phyloP scores from a whole-genome alignment of 805 yeast species.

The Candida peoriensis region DNA sequence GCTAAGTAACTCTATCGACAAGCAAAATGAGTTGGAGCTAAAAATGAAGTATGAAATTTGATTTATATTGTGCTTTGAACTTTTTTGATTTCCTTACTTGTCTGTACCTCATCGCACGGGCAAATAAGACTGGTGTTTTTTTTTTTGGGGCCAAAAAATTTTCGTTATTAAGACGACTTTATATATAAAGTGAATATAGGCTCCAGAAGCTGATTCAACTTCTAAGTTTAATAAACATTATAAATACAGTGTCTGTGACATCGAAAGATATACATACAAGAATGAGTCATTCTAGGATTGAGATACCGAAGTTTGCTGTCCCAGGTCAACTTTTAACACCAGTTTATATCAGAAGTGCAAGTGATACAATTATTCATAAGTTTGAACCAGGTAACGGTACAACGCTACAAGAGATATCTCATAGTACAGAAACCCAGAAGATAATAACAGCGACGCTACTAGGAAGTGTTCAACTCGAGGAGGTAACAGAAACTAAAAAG shows the following conservation, averaged over 20 bases:
- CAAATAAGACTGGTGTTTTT: too few relatives aligned
- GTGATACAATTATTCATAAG: slow-evolving; percentile 31
- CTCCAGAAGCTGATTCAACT: too few relatives aligned
- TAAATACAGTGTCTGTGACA: too few relatives aligned
- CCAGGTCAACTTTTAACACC: slow-evolving; percentile 84
- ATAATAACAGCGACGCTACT: slow-evolving; percentile 54
- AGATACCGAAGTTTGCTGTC: slow-evolving; percentile 46
- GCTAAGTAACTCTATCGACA: not conserved
- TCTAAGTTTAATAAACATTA: too few relatives aligned
- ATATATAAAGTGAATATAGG: too few relatives aligned
- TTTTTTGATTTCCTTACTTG: too few relatives aligned
- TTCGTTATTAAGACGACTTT: too few relatives aligned
- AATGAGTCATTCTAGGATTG: slow-evolving; percentile 19
- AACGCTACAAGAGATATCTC: slow-evolving; percentile 39
- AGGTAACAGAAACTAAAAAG: slow-evolving; percentile 14
- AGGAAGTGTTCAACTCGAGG: slow-evolving; percentile 44
- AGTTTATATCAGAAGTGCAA: slow-evolving; percentile 33
- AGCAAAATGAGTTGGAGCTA: too few relatives aligned
- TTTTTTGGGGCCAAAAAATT: too few relatives aligned
- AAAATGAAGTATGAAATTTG: too few relatives aligned
- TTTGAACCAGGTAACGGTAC: slow-evolving; percentile 67
- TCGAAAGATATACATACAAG: slow-evolving; percentile 5
- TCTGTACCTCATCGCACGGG: too few relatives aligned
- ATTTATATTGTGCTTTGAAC: too few relatives aligned
- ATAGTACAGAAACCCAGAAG: slow-evolving; percentile 33